Evolutionary conservation across 352 stramenopile species (phyloP).

Genomic region (Globisporangium echinulatum): DNA sequence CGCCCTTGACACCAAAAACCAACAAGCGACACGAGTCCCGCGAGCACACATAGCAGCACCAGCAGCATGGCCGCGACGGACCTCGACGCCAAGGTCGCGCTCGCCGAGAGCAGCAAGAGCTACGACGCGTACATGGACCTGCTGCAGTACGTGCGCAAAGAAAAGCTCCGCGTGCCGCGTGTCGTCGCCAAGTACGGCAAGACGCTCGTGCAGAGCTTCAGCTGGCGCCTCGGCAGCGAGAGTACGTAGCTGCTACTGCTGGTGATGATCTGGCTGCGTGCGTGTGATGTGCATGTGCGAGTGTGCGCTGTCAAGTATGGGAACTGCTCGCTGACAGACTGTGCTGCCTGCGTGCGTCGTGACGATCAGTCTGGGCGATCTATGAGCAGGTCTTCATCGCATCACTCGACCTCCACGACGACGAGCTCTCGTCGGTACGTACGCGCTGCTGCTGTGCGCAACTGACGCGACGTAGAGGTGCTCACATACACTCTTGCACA

Average conservation of each 20-base stretch:
- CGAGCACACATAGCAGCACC: no score
- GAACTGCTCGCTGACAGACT: background rate
- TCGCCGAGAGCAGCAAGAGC: slow-evolving; percentile 25
- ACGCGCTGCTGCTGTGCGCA: background rate
- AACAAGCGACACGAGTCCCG: no score
- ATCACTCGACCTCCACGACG: slow-evolving; percentile 54
- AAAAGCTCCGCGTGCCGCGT: slow-evolving; percentile 44
- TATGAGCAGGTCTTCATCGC: slow-evolving; percentile 66
- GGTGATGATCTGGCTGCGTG: slow-evolving; percentile 5
- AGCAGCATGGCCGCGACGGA: slow-evolving; percentile 27
- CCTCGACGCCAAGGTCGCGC: slow-evolving; percentile 37
- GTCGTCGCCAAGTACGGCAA: slow-evolving; percentile 33
- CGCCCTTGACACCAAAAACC: no score
- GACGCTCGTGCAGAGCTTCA: slow-evolving; percentile 43
- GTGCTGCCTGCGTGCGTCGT: background rate
- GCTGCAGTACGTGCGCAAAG: slow-evolving; percentile 46
- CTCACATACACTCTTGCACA: background rate
- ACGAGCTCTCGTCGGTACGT: slow-evolving; percentile 32
- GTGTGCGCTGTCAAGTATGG: background rate
- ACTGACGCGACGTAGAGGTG: background rate
- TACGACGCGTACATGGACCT: slow-evolving; percentile 33
- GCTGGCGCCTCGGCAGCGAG: slow-evolving; percentile 44
- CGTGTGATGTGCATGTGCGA: background rate
- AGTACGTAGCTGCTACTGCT: slow-evolving; percentile 15
- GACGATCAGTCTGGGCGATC: slow-evolving; percentile 40